Evolutionary conservation across 2,329 filamentous ascomycete species (phyloP).

Genomic region (Exophiala mesophila): DNA sequence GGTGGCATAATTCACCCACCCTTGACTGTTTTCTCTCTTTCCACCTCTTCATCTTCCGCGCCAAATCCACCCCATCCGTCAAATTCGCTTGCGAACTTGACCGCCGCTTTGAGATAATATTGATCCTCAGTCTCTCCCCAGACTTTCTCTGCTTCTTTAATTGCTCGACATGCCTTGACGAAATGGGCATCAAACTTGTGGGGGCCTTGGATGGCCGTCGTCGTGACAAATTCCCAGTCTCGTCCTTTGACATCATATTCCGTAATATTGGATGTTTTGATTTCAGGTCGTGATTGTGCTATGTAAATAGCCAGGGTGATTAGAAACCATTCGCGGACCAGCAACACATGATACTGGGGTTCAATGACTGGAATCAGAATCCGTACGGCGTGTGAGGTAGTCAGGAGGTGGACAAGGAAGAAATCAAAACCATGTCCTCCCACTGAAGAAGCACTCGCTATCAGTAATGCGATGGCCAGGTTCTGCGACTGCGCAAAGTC

Average conservation of each 20-base stretch:
- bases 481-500: slow-evolving; percentile 69
- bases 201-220: slow-evolving; percentile 63
- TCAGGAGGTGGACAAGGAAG: slow-evolving; percentile 75
- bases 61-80: slow-evolving; percentile 27
- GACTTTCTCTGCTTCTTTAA: slow-evolving; percentile 56
- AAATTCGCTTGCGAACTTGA: slow-evolving; percentile 47
- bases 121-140: slow-evolving; percentile 37
- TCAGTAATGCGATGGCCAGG: slow-evolving; percentile 45
- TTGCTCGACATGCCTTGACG: slow-evolving; percentile 74
- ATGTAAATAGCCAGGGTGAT: slow-evolving; percentile 75
- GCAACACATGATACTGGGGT: slow-evolving; percentile 61
- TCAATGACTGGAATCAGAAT: slow-evolving; percentile 76
- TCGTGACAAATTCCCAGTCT: slow-evolving; percentile 71
- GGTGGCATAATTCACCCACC: no score
- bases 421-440: slow-evolving; percentile 65
- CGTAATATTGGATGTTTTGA: slow-evolving; percentile 55
- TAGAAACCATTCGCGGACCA: slow-evolving; percentile 88
- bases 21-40: slow-evolving; percentile 4
- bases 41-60: slow-evolving; percentile 6
- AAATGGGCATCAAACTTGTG: slow-evolving; percentile 73
- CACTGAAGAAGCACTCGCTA: slow-evolving; percentile 30
- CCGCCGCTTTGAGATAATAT: slow-evolving; percentile 47
- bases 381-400: slow-evolving; percentile 81
- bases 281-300: slow-evolving; percentile 64
- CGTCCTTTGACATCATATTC: slow-evolving; percentile 57